Evolutionary conservation across 345 rosid species (phyloP).

Genomic region (Excoecaria agallocha): DNA sequence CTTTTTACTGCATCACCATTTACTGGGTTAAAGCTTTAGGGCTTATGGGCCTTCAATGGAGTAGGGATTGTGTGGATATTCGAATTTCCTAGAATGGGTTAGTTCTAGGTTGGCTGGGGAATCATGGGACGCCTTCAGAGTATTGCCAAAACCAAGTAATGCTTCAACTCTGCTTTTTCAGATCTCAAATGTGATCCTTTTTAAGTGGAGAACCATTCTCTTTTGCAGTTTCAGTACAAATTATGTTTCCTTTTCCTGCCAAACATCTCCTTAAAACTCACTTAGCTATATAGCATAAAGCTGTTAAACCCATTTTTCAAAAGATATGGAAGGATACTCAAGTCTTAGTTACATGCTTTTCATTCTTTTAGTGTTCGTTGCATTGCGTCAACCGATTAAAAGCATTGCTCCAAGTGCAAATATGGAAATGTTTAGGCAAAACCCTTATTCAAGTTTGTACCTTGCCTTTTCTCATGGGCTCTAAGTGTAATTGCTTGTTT

Average conservation of each 20-base stretch:
- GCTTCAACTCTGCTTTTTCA: neutral
- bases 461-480: no score
- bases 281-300: neutral
- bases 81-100: slow-evolving; percentile 7
- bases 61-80: neutral
- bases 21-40: no score
- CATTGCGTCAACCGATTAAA: no score
- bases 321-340: slow-evolving; percentile 3
- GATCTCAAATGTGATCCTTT: neutral
- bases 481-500: no score
- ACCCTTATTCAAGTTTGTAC: no score
- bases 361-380: no score
- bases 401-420: no score
- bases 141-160: neutral
- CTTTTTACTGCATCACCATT: no score
- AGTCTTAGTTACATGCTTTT: neutral
- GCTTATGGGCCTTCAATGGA: neutral
- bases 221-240: neutral
- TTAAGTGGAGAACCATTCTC: neutral
- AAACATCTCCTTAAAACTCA: neutral
- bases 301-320: neutral
- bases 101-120: slow-evolving; percentile 7
- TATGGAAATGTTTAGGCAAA: no score
- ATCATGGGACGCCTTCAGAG: neutral
- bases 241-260: slow-evolving; percentile 3